A percentile compares a stretch with the other conserved stretches of the same genome.
Conservation (phyloP, 192 early-diverging fungal genomes). For the Funneliformis mosseae region DNA sequence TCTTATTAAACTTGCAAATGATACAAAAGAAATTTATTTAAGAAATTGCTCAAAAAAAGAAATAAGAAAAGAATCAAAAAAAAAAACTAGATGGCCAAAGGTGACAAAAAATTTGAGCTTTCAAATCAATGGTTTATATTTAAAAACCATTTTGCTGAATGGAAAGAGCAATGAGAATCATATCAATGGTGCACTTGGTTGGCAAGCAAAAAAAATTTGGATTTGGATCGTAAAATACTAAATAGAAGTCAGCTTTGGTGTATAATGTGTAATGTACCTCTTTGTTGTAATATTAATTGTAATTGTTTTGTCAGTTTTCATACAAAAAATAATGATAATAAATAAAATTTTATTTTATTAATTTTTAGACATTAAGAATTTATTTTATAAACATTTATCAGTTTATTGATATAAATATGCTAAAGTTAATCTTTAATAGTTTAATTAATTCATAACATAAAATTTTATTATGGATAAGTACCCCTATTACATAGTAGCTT, state of each 20-base stretch:
- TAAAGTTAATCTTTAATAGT: constrained; percentile 3
- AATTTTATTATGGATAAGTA: neutral
- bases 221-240: neutral
- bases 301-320: no score
- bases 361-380: neutral
- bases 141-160: neutral
- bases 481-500: neutral
- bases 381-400: neutral
- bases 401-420: neutral
- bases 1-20: neutral
- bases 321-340: neutral
- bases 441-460: neutral
- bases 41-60: neutral
- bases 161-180: neutral
- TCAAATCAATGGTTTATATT: neutral
- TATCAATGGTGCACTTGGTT: neutral
- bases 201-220: neutral
- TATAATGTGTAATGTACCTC: neutral
- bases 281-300: no score
- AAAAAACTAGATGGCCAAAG: neutral
- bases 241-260: constrained; percentile 7
- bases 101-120: neutral
- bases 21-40: no score
- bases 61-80: neutral
- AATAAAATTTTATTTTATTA: constrained; percentile 38